Evolutionary conservation across 2,329 filamentous ascomycete species (phyloP).

Genomic region (Clonostachys rhizophaga): DNA sequence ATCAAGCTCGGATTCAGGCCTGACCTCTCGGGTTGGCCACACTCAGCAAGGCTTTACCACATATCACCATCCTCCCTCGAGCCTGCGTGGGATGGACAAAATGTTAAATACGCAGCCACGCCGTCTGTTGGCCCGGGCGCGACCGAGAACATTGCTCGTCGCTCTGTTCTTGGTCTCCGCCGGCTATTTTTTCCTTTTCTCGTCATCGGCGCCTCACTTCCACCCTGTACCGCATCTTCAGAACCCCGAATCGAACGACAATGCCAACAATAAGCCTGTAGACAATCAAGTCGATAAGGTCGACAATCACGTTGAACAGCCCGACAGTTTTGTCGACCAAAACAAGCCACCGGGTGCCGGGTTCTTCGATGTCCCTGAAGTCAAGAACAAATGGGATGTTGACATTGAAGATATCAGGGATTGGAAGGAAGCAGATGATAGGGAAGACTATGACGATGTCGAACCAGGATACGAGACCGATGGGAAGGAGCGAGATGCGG

Average conservation of each 20-base stretch:
- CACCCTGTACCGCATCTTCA: slow-evolving; percentile 25
- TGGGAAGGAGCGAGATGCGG: slow-evolving; percentile 22
- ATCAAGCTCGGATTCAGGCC: not conserved
- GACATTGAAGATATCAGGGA: slow-evolving; percentile 24
- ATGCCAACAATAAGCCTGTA: not conserved
- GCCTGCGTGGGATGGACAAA: slow-evolving; percentile 15
- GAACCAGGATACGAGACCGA: slow-evolving; percentile 29
- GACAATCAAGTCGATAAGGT: not conserved
- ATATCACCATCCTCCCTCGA: not conserved
- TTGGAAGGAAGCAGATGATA: slow-evolving; percentile 27
- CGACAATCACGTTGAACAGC: not conserved
- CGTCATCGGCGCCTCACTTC: slow-evolving; percentile 21
- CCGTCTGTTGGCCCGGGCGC: slow-evolving; percentile 24
- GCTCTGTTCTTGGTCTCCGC: slow-evolving; percentile 29
- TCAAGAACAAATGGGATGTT: slow-evolving; percentile 21
- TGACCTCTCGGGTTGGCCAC: not conserved
- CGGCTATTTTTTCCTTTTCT: slow-evolving; percentile 38
- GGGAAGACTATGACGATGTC: slow-evolving; percentile 24
- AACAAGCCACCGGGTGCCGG: not conserved
- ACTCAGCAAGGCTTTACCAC: not conserved
- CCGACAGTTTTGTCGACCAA: no score
- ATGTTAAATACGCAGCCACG: slow-evolving; percentile 21
- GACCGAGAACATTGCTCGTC: slow-evolving; percentile 35
- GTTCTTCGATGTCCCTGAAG: slow-evolving; percentile 2
- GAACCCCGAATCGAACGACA: slow-evolving; percentile 1